These are phyloP conservation scores for Euphrasia confusa DNA, from an alignment of 257 asterid species.

Conservation along the genomic window DNA sequence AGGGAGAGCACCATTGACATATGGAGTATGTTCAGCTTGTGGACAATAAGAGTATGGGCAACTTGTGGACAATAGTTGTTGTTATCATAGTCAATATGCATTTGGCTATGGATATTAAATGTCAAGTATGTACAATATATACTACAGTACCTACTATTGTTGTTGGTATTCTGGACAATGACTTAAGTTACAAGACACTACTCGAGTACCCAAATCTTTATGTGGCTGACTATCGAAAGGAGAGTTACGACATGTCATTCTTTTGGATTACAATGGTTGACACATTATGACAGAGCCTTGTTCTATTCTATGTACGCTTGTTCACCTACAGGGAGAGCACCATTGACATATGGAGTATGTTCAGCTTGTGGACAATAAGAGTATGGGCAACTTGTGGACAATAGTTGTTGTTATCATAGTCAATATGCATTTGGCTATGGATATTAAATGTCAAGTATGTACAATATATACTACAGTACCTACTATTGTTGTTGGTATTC, in stretches of 20 bases:
- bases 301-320: conserved; percentile 31
- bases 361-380: conserved; percentile 43
- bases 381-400: conserved; percentile 44
- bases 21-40: conserved; percentile 94
- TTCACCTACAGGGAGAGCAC: conserved; percentile 66
- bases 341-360: conserved; percentile 94
- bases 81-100: conserved; percentile 67
- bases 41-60: too few species aligned
- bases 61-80: conserved; percentile 76
- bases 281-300: too few species aligned
- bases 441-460: conserved; percentile 74
- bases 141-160: conserved; percentile 91
- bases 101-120: conserved; percentile 31
- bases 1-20: conserved; percentile 78
- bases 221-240: conserved; percentile 80
- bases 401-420: conserved; percentile 82
- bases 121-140: conserved; percentile 90
- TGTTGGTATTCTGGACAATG: conserved; percentile 92
- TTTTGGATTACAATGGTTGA: conserved; percentile 43
- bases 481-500: conserved; percentile 85
- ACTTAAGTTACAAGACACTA: conserved; percentile 74
- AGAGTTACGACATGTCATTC: conserved; percentile 80
- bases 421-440: conserved; percentile 29
- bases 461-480: conserved; percentile 92
- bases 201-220: conserved; percentile 89